phyloP scores from a whole-genome alignment of 306 rosid genomes.

The Rubus parviflorus region DNA sequence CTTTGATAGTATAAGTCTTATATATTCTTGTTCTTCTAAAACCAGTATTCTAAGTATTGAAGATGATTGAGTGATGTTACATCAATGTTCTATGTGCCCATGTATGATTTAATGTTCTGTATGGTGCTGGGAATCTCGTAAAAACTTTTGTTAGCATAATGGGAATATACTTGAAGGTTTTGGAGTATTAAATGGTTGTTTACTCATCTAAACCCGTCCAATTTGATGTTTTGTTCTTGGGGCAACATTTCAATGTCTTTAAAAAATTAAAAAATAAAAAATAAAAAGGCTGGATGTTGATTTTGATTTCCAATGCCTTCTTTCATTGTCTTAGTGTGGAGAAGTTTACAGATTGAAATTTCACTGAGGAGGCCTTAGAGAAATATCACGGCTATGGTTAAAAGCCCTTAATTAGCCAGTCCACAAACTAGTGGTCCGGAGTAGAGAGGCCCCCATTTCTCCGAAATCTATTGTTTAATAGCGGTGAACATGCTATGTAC shows the following conservation, averaged over 20 bases:
- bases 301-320: neutral
- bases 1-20: neutral
- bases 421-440: too few relatives aligned
- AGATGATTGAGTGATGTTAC: neutral
- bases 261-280: neutral
- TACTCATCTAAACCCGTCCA: neutral
- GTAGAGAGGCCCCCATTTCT: too few relatives aligned
- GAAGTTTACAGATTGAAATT: neutral
- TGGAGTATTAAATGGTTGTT: neutral
- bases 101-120: neutral
- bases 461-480: too few relatives aligned
- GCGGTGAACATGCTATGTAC: too few relatives aligned
- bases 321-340: neutral
- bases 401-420: constrained; percentile 16
- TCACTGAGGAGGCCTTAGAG: too few relatives aligned
- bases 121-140: neutral
- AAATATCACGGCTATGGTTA: neutral
- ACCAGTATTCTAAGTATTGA: neutral
- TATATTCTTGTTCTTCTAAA: neutral
- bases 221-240: neutral
- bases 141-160: neutral
- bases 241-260: neutral
- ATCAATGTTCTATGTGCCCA: neutral
- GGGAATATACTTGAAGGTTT: neutral
- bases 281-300: neutral